phyloP scores from a whole-genome alignment of 1,284 basidiomycete genomes.

The Sutorius eximius region DNA sequence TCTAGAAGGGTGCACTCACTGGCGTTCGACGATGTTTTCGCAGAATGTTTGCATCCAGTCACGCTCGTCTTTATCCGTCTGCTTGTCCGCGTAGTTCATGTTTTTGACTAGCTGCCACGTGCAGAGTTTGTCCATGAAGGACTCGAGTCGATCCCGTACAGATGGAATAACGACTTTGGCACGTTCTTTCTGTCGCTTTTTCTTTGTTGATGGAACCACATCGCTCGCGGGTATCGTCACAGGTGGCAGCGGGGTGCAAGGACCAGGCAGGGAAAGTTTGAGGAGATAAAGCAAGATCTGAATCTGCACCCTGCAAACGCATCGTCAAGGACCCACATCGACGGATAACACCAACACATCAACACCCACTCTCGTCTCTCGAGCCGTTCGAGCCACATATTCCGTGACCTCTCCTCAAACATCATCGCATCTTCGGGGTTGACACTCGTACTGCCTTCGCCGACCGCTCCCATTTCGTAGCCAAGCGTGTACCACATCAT shows the following conservation, averaged over 20 bases:
- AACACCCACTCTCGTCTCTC: constrained; percentile 68
- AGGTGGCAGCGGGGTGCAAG: constrained; percentile 25
- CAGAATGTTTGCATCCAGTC: constrained; percentile 76
- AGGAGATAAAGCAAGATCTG: constrained; percentile 69
- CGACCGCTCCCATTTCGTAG: constrained; percentile 48
- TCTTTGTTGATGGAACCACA: constrained; percentile 15
- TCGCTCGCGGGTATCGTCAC: constrained; percentile 24
- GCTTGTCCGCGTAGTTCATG: constrained; percentile 31
- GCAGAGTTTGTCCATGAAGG: constrained; percentile 73
- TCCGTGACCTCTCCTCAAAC: constrained; percentile 53
- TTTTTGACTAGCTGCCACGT: constrained; percentile 66
- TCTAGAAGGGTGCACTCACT: constrained; percentile 42
- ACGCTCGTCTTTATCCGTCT: constrained; percentile 37
- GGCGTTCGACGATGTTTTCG: constrained; percentile 59
- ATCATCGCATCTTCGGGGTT: constrained; percentile 30
- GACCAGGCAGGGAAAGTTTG: constrained; percentile 60
- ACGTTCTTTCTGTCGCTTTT: constrained; percentile 40
- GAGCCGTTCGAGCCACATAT: constrained; percentile 58
- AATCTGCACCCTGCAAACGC: constrained; percentile 57
- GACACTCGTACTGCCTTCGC: constrained; percentile 17
- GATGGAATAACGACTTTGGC: constrained; percentile 30
- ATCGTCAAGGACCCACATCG: constrained; percentile 3
- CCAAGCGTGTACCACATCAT: constrained; percentile 72
- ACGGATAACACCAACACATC: neutral
- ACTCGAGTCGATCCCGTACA: constrained; percentile 58